Percentiles rank a stretch among this genome's conserved stretches.
Conservation (phyloP, 73 alveolate genomes). For the Tetrahymena thermophila region DNA sequence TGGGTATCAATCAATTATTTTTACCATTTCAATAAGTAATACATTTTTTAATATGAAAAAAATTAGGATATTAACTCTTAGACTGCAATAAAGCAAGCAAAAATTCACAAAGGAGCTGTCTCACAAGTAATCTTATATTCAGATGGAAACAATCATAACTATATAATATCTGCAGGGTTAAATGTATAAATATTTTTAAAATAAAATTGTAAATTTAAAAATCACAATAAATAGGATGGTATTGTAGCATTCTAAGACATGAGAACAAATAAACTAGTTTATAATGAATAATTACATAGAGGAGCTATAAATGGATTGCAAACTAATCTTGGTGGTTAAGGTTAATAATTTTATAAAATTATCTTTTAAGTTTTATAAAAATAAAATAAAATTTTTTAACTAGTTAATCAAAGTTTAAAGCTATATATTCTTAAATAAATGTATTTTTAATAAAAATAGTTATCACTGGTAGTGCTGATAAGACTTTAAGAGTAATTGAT, state of each 20-base stretch:
- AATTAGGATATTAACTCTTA: conserved; percentile 24
- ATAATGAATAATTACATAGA: conserved; percentile 73
- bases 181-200: neutral
- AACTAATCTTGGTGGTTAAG: conserved; percentile 10
- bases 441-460: conserved; percentile 10
- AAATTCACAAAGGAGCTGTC: conserved; percentile 87
- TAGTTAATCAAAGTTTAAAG: too few relatives aligned
- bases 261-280: conserved; percentile 79
- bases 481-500: conserved; percentile 79
- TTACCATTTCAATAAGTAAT: neutral
- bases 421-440: too few relatives aligned
- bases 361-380: too few relatives aligned
- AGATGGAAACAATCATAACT: conserved; percentile 83
- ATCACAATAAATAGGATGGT: conserved; percentile 74
- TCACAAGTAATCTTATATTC: conserved; percentile 71
- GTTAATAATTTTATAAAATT: neutral
- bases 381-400: too few relatives aligned
- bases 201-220: neutral
- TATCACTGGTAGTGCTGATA: conserved; percentile 95
- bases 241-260: conserved; percentile 78
- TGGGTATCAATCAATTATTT: conserved; percentile 66
- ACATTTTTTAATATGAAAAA: neutral
- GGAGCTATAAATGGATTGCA: conserved; percentile 82
- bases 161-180: conserved; percentile 85
- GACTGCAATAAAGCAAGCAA: conserved; percentile 46